Percentiles rank a stretch among this genome's conserved stretches.
Evolutionary conservation across 1,284 basidiomycete species (phyloP).

Genomic region (Cutaneotrichosporon cavernicola): DNA sequence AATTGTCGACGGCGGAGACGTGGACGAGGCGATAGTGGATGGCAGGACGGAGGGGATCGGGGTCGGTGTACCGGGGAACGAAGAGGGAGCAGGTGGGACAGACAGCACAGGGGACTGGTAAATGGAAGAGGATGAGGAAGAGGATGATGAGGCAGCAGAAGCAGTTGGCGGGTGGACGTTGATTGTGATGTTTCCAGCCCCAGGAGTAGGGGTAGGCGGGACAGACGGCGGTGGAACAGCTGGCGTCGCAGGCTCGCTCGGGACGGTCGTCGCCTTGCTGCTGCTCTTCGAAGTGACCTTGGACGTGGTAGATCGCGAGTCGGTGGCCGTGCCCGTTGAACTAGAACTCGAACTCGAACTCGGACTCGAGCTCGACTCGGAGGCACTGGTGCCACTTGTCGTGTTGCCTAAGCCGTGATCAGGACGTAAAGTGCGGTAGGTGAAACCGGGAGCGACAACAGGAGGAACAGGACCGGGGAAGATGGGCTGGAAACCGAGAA

Average conservation of each 20-base stretch:
- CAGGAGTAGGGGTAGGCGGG: background rate
- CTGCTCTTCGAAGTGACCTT: background rate
- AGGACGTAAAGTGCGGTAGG: background rate
- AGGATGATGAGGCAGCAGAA: background rate
- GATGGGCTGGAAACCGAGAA: background rate
- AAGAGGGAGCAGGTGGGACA: background rate
- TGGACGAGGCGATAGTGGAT: background rate
- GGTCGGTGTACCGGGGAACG: background rate
- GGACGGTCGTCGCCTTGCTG: background rate
- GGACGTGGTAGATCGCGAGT: constrained; percentile 3
- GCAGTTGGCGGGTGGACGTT: constrained; percentile 11
- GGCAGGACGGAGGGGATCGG: background rate
- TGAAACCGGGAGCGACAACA: too few relatives aligned
- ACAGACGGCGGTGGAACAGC: background rate
- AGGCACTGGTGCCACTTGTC: constrained; percentile 9
- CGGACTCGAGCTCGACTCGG: constrained; percentile 1
- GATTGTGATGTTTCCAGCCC: constrained; percentile 7
- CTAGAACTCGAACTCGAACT: background rate
- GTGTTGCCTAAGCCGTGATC: constrained; percentile 8
- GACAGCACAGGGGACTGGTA: background rate
- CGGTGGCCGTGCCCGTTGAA: background rate
- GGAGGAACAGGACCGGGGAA: constrained; percentile 1
- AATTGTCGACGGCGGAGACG: background rate
- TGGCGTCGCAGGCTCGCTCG: background rate
- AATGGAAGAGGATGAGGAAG: too few relatives aligned